Evolutionary conservation across 768 basidiomycete genomes (phyloP), one percentile per base, ranked within the genome.

Genomic region (Obba rivulosa): DNA sequence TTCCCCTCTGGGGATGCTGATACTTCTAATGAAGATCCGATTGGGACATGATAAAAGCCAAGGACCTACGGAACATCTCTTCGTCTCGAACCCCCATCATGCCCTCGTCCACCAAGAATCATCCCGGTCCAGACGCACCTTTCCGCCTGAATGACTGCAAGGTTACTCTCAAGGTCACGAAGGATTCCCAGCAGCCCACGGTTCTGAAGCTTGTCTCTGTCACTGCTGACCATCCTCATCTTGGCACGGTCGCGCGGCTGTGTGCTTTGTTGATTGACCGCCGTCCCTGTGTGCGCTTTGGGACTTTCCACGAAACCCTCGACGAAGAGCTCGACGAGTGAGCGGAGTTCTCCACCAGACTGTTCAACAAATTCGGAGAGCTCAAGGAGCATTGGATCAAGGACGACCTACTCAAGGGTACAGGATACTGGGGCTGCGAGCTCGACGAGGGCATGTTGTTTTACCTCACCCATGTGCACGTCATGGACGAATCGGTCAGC

Each of bases 301-400:
- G 48, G 5, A 43, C 43, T 7, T 55, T 58, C 20, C 28, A 48
- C 13, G 22, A 22, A 2, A 25, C 50, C 24, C 57, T 68, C 59
- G 64, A 70, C 48, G 63, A 58, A 18, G 58, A 67, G 16, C 58
- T 58, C 16, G 39, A 62, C 4, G 69, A 70, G 45, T 42, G 69
- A n/a, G 49, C 54, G 24, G 46, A 62, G n/a, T 65, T 69, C 42
- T 59, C 65, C 14, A 35, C 50, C 2, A 41, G 18, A 23, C 16
- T 41, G 22, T 41, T 41, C 22, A 23, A 23, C 17, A 23, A 41
- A 8, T 41, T 14, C 41, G 41, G 41, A 13, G 22, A 41, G 41
- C 8, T 41, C 41, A 41, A 23, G 22, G 13, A 17, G 13, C 23
- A 23, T 20, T n/a, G 41, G 18, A 41, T 41, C 17, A 7, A 41